These are phyloP conservation scores for Hypoxylon intermedium DNA, from an alignment of 495 filamentous ascomycete species.

Conservation along the genomic window DNA sequence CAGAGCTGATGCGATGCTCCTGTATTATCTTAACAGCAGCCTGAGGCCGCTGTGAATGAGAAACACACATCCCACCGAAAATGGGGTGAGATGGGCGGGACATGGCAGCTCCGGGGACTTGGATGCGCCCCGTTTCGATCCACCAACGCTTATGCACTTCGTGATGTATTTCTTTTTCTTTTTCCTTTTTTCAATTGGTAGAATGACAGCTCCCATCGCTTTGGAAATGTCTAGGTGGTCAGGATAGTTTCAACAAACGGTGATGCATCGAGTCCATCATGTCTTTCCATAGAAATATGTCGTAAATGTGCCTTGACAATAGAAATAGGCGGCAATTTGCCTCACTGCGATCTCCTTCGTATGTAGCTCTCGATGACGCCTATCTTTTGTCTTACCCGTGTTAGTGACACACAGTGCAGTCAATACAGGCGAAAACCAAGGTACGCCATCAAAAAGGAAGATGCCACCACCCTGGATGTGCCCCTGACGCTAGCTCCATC, in stretches of 20 bases:
- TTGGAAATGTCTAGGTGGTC: too few species aligned
- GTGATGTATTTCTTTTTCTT: background rate
- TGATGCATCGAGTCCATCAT: background rate
- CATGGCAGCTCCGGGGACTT: constrained; percentile 24
- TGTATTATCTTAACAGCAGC: constrained; percentile 33
- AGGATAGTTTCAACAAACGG: too few species aligned
- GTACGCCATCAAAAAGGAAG: constrained; percentile 28
- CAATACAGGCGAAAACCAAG: constrained; percentile 18
- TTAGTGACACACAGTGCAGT: constrained; percentile 14
- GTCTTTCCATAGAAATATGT: background rate
- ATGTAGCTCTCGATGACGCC: background rate
- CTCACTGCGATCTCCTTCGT: background rate
- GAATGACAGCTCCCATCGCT: too few species aligned
- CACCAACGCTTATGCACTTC: constrained; percentile 17
- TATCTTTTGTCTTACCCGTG: constrained; percentile 14
- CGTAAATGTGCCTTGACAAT: constrained; percentile 3
- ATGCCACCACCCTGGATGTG: constrained; percentile 18
- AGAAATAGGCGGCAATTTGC: background rate
- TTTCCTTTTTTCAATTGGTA: constrained; percentile 5
- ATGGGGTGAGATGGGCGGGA: constrained; percentile 13
- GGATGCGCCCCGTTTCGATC: constrained; percentile 29
- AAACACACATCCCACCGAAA: constrained; percentile 5
- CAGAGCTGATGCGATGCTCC: constrained; percentile 1
- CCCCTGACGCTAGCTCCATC: constrained; percentile 38
- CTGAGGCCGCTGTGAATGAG: constrained; percentile 13